These are phyloP conservation scores for Aphanomyces invadans DNA, from an alignment of 352 stramenopile genomes.

Conservation along the genomic window DNA sequence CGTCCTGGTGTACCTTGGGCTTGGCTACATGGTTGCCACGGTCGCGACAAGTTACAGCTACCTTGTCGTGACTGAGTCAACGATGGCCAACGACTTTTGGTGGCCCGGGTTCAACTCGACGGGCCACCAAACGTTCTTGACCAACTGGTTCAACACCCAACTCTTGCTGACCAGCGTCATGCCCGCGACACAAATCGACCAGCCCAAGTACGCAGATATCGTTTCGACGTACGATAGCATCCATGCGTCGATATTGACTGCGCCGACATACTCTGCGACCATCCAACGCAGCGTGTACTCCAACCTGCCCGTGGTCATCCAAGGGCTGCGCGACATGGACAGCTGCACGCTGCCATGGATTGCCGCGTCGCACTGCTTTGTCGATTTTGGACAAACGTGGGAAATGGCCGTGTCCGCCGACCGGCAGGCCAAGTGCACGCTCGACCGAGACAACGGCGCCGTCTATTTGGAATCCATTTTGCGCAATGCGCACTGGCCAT, in stretches of 20 bases:
- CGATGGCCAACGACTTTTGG: conserved; percentile 1
- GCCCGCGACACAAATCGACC: neutral
- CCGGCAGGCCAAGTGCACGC: neutral
- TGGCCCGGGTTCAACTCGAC: neutral
- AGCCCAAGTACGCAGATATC: neutral
- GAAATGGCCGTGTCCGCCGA: neutral
- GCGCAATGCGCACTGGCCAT: conserved; percentile 1
- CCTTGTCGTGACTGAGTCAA: neutral
- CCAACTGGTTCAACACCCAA: conserved; percentile 13
- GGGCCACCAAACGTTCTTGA: neutral
- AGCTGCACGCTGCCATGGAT: neutral
- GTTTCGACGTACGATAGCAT: neutral
- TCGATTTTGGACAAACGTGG: conserved; percentile 12
- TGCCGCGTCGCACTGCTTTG: conserved; percentile 7
- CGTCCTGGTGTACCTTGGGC: neutral
- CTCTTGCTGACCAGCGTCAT: neutral
- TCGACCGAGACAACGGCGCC: conserved; percentile 11
- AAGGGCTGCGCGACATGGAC: neutral
- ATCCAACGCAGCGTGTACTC: neutral
- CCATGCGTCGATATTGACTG: neutral
- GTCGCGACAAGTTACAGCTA: conserved; percentile 2
- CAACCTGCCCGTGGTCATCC: neutral
- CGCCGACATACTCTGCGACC: conserved; percentile 4
- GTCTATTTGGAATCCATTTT: conserved; percentile 15
- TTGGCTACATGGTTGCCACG: neutral